phyloP scores from a whole-genome alignment of 805 yeast genomes.

The Schizosaccharomyces octosporus region DNA sequence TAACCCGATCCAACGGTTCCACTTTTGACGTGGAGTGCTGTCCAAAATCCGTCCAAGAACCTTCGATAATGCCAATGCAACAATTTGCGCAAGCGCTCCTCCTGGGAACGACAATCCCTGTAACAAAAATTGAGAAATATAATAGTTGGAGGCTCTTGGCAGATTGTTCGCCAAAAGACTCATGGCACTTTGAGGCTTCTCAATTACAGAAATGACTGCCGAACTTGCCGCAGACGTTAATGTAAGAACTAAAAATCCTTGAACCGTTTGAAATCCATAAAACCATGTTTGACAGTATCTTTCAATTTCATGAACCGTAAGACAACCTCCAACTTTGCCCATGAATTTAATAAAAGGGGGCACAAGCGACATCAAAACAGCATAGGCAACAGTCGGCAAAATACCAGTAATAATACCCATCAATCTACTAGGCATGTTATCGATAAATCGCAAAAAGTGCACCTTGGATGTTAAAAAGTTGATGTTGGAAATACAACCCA shows the following conservation, averaged over 20 bases:
- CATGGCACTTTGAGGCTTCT: slow-evolving; percentile 49
- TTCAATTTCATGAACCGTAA: slow-evolving; percentile 51
- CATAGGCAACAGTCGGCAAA: slow-evolving; percentile 58
- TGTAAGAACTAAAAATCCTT: slow-evolving; percentile 68
- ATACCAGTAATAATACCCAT: slow-evolving; percentile 73
- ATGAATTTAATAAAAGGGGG: slow-evolving; percentile 60
- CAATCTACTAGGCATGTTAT: slow-evolving; percentile 30
- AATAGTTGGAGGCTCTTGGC: slow-evolving; percentile 81
- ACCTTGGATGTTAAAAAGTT: slow-evolving; percentile 45
- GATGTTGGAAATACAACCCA: slow-evolving; percentile 78
- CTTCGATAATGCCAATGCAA: slow-evolving; percentile 44
- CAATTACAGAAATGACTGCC: slow-evolving; percentile 47
- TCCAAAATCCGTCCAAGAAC: slow-evolving; percentile 49
- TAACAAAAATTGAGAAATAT: slow-evolving; percentile 55
- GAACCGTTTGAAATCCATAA: slow-evolving; percentile 74
- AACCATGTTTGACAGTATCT: slow-evolving; percentile 68
- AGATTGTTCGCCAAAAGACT: slow-evolving; percentile 44
- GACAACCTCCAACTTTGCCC: slow-evolving; percentile 51
- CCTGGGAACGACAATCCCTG: slow-evolving; percentile 61
- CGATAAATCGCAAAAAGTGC: slow-evolving; percentile 50
- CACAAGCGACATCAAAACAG: slow-evolving; percentile 61
- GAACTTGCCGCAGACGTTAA: slow-evolving; percentile 60
- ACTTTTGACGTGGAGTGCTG: slow-evolving; percentile 74
- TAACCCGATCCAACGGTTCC: slow-evolving; percentile 48
- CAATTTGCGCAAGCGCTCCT: slow-evolving; percentile 54